Evolutionary conservation across 2,329 filamentous ascomycete genomes (phyloP), one percentile per base, ranked within the genome.

Genomic region (Colletotrichum echinochloae): DNA sequence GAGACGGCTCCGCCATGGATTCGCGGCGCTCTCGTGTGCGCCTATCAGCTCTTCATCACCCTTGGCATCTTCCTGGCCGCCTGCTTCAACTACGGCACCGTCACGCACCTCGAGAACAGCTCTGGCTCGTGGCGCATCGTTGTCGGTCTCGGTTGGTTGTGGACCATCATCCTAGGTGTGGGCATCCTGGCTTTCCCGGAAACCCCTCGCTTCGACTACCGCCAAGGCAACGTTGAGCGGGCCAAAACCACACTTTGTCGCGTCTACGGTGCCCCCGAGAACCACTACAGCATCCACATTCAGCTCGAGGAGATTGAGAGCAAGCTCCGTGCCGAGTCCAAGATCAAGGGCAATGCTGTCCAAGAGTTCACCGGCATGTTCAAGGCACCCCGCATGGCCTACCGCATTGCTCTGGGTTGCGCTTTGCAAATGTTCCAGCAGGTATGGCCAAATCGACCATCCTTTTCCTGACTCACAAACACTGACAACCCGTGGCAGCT

Each of bases 41-140:
- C 86, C 16, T 93, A 93, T 78, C 91, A 93, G 81, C 84, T 93
- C 4, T 90, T 92, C 80, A 92, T 93, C 79, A 93, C 90, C 0
- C 80, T 92, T 55, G 91, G 91, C 33, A 92, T 93, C 74, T 89
- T 87, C 79, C 80, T 85, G 3, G 85, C 87, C 14, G 85, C 87
- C 5, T 84, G 84, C 76, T 85, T 89, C 81, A 92, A 92, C 77
- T 66, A 56, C 68, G 90, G 89, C 41, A 92, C 90, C 0, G 79
- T 82, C 33, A 77, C 77, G 1, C 83, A 89, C 73, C 80, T 79
- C 5, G 76, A 74, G 16, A 9, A 78, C 51, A 84, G 80, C 75
- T 84, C 88, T 0, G 84, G 82, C 0, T 84, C 85, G 33, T 92
- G 90, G 90, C 84, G 89, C 52, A 85, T 91, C 60, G 86, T 91